These are phyloP conservation scores for Penicillium sp. DNA, from an alignment of 2,329 filamentous ascomycete species.

Conservation along the genomic window DNA sequence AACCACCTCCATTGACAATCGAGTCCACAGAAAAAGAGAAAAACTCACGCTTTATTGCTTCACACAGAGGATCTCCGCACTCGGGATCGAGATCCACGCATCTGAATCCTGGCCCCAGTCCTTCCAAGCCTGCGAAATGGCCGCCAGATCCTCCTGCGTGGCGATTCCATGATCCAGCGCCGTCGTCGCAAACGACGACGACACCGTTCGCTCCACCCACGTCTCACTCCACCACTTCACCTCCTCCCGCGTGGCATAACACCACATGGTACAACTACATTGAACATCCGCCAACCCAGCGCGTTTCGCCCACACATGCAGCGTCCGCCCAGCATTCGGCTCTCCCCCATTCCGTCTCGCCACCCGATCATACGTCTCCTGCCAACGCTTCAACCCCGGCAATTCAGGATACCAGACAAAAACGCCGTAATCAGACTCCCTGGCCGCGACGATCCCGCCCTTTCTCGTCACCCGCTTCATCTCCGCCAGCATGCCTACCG, in stretches of 20 bases:
- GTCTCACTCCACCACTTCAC: conserved; percentile 23
- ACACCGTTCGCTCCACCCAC: conserved; percentile 23
- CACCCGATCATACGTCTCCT: conserved; percentile 22
- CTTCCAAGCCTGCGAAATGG: conserved; percentile 25
- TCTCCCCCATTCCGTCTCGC: conserved; percentile 27
- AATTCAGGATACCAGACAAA: conserved; percentile 27
- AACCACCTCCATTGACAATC: not conserved
- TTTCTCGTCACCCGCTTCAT: conserved; percentile 51
- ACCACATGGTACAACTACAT: conserved; percentile 24
- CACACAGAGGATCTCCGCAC: conserved; percentile 30
- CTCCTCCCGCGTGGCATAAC: conserved; percentile 24
- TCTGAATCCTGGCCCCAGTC: conserved; percentile 27
- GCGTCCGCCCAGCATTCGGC: conserved; percentile 19
- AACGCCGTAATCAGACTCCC: conserved; percentile 33
- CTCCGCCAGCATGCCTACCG: conserved; percentile 46
- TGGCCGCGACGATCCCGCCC: conserved; percentile 48
- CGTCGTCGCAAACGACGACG: conserved; percentile 22
- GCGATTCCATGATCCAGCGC: conserved; percentile 25
- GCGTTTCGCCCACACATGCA: conserved; percentile 27
- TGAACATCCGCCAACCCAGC: conserved; percentile 23
- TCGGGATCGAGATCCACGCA: conserved; percentile 27
- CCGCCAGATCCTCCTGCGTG: conserved; percentile 24
- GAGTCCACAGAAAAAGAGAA: too few species aligned
- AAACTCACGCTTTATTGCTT: conserved; percentile 40
- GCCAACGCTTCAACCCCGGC: conserved; percentile 21